A percentile compares a stretch with the other conserved stretches of the same genome.
Conservation (phyloP, 345 rosid genomes). For the Salix viminalis region DNA sequence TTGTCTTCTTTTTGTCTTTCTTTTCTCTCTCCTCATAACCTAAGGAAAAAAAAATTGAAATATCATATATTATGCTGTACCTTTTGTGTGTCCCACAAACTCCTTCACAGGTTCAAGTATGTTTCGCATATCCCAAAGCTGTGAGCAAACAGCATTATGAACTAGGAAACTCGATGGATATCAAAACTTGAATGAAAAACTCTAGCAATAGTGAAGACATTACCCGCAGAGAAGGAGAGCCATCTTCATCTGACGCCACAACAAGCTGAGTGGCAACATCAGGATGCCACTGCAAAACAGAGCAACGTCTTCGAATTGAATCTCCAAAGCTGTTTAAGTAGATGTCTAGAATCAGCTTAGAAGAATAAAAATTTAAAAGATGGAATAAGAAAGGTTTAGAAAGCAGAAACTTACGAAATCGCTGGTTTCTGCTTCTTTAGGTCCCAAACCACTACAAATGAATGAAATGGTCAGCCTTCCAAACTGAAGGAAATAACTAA, state of each 20-base stretch:
- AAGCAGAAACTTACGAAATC: constrained; percentile 58
- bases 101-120: constrained; percentile 81
- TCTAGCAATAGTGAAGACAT: constrained; percentile 2
- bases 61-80: constrained; percentile 36
- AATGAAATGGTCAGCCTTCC: constrained; percentile 6
- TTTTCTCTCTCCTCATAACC: neutral
- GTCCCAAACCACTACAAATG: constrained; percentile 85
- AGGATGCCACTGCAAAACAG: constrained; percentile 99
- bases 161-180: neutral
- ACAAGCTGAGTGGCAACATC: constrained; percentile 94
- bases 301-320: constrained; percentile 83
- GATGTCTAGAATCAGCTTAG: constrained; percentile 17
- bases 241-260: constrained; percentile 96
- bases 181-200: neutral
- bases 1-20: neutral
- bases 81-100: constrained; percentile 87
- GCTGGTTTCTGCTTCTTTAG: constrained; percentile 92
- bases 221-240: constrained; percentile 80
- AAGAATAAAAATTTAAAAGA: neutral
- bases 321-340: constrained; percentile 72
- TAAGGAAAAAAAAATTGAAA: neutral
- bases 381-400: neutral
- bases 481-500: neutral
- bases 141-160: constrained; percentile 23
- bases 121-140: constrained; percentile 99